Base-by-base conservation (phyloP, 768 basidiomycete species). In the Leccinellum luteum region DNA sequence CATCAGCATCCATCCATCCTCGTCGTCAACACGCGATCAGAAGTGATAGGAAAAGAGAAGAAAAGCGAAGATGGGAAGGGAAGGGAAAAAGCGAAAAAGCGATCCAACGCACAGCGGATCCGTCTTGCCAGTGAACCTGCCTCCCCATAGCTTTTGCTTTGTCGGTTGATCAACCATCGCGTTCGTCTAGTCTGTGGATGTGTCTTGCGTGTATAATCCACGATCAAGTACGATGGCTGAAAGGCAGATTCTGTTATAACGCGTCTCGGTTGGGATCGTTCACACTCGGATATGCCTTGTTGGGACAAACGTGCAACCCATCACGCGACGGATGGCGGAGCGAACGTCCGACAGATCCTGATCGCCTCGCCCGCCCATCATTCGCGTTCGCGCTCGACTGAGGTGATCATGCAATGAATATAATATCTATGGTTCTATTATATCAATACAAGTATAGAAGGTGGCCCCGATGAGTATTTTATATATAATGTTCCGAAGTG, bases 111-210 rank as follows among this genome's bases (percentile, higher is more conserved):
- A 63, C 61, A 60, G 48, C 34, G 66, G 94, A 73, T 97, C 94
- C 0, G 92, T 93, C 64, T 84, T 85, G 48, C 92, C 92, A 13
- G 90, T 92, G 68, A 95, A 95, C 32, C 93, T 78, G 14, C 92
- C 92, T 13, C 92, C 91, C 91, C 91, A 93, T 69, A 93, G 73
- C 70, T 92, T 92, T 73, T 90, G 86, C 59, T 83, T 84, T 23
- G 81, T 76, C 9, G 78, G 77, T 62, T 77, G 73, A 49, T 72
- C 71, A 21, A 71, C 8, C 74, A 78, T 79, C 47, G 65, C 63
- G 23, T 48, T 51, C 51, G n/a, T 6, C 19, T n/a, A 6, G 25
- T 31, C 31, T 55, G 35, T 17, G 30, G 38, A n/a, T 12, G 44
- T 25, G 41, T 30, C 19, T n/a, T n/a, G n/a, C n/a, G n/a, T n/a